Base-by-base conservation (phyloP, 2,329 filamentous ascomycete species). In the Botrytis fabae region DNA sequence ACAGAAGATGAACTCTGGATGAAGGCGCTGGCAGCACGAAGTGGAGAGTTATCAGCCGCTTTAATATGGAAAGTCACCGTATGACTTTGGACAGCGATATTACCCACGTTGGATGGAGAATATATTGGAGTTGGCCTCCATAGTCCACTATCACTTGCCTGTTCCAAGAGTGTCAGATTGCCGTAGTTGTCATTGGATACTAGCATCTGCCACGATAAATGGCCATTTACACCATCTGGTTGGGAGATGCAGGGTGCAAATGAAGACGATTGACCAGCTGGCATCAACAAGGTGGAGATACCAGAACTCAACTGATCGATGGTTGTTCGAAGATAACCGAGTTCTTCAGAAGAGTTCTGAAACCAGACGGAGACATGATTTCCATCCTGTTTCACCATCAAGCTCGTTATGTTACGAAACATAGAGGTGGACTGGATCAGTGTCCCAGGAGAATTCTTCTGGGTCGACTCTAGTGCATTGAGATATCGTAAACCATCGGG, bases 291-390 rank as follows among this genome's bases (percentile, higher is more conserved):
- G 18, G 32, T 60, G n/a, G 57, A 22, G n/a, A 32, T 38, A 32
- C 28, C 28, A 60, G 32, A 32, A 38, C 32, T 60, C n/a, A 60
- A 38, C n/a, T 60, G 28, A 32, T 60, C 28, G n/a, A 16, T 60
- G 32, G 57, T 60, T 60, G 57, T 60, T 32, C 57, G n/a, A 38
- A 60, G n/a, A 38, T 60, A 60, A 38, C 57, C 57, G 14, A 60
- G 32, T 60, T 60, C 57, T 18, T 60, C 57, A 18, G n/a, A 32
- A 60, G n/a, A 32, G n/a, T 6, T 32, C 12, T 60, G n/a, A 38
- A 60, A 60, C 57, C 57, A 60, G 18, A 60, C 20, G n/a, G 57
- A 32, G 57, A 60, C 28, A 60, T 32, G 57, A 60, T 60, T 60
- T 60, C 57, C 32, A 60, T 60, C 57, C 38, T 60, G 28, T 32